Conservation (phyloP, 805 yeast species). For the Saturnispora sekii region DNA sequence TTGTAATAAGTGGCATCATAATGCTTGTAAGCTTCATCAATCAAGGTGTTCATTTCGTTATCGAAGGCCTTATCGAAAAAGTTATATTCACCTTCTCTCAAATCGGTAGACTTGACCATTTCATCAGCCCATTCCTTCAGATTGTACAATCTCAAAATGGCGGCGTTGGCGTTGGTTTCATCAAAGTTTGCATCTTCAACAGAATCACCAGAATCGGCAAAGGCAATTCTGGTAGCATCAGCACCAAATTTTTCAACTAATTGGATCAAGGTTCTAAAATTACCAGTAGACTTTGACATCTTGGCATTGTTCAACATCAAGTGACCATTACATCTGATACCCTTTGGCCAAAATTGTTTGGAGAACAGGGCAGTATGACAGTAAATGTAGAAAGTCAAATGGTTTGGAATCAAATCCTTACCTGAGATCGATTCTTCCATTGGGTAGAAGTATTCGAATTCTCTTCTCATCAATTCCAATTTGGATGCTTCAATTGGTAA, state of each 20-base stretch:
- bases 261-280: conserved; percentile 84
- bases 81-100: conserved; percentile 48
- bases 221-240: conserved; percentile 93
- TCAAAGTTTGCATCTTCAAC: conserved; percentile 98
- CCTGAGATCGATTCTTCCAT: conserved; percentile 88
- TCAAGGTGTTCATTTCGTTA: conserved; percentile 80
- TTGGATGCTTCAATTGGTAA: conserved; percentile 57
- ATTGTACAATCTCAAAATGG: conserved; percentile 84
- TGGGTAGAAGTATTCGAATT: conserved; percentile 95
- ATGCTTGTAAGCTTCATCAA: conserved; percentile 62
- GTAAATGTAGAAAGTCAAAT: conserved; percentile 91
- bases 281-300: conserved; percentile 98
- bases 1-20: conserved; percentile 73
- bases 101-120: conserved; percentile 40
- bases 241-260: conserved; percentile 88
- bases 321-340: conserved; percentile 93
- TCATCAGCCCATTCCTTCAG: conserved; percentile 96
- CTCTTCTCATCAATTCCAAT: conserved; percentile 72
- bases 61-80: conserved; percentile 88
- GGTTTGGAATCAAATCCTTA: conserved; percentile 95
- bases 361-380: conserved; percentile 91
- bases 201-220: conserved; percentile 97
- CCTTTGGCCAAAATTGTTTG: conserved; percentile 83
- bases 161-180: conserved; percentile 94
- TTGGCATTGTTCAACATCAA: conserved; percentile 90